Base-by-base conservation (phyloP, 148 eudicot genomes). In the Cornus kousa region DNA sequence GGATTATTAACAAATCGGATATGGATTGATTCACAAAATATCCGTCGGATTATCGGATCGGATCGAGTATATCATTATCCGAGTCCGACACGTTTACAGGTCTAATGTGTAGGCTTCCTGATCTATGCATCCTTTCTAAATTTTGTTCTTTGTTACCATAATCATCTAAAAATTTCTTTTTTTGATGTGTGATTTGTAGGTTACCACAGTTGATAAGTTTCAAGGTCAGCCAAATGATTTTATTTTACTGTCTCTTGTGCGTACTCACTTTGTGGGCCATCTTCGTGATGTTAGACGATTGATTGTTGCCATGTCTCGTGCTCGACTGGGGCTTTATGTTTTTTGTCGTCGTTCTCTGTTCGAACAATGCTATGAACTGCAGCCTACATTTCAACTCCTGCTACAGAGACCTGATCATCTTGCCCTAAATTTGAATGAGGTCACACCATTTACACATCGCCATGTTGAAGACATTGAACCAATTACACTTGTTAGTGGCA, bases 221-320 rank as follows among this genome's bases (percentile, higher is more conserved):
- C 99, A 95, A 86, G 99, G 99, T 85, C 99, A 95, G 80, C 99
- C 93, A 66, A 95, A 95, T 87, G 97, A 95, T 82, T 90, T 89
- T 67, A 93, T 95, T 81, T 81, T 95, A 68, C 70, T 95, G 67
- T 95, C 99, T 16, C 97, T 95, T 82, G 99, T 95, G 71, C 97
- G 98, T 40, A 91, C 97, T 67, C 98, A 98, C 53, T 90, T 93
- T 84, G 99, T 95, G 80, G 99, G 99, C 71, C 99, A 95, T 79
- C 89, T 95, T 81, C 99, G 99, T 73, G 99, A 95, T 82, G 99
- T 95, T 70, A 93, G 99, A 88, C 92, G 99, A 88, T 86, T 95
- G 88, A 76, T 95, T 70, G 99, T 95, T 22, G 98, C 99, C 72
- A 95, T 95, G 99, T 95, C 99, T 72, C 99, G 99, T 89, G 99